A percentile compares a stretch with the other conserved stretches of the same genome.
These are phyloP conservation scores for Agrocybe praecox DNA, from an alignment of 768 basidiomycete genomes.

Conservation along the genomic window DNA sequence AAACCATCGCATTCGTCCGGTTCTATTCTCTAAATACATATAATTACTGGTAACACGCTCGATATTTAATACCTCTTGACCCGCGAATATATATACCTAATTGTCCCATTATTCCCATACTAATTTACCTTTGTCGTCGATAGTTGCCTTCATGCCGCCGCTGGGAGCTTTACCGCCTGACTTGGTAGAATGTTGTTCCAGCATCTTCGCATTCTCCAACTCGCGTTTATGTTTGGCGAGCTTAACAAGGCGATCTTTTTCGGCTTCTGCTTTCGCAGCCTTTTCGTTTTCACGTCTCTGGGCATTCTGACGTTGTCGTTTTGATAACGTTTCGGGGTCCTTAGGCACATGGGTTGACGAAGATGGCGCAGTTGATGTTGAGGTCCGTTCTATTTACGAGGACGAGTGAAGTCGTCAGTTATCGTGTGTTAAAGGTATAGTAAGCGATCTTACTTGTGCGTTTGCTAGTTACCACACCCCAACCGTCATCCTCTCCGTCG, in stretches of 20 bases:
- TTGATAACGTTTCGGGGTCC: slow-evolving; percentile 53
- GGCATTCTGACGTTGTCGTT: slow-evolving; percentile 73
- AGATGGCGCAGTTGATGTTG: not conserved
- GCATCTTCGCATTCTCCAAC: slow-evolving; percentile 54
- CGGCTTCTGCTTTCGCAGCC: slow-evolving; percentile 55
- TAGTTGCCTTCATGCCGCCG: slow-evolving; percentile 65
- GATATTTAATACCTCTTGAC: not conserved
- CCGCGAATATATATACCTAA: slow-evolving; percentile 8
- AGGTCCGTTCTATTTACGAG: slow-evolving; percentile 13
- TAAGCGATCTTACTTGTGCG: slow-evolving; percentile 38
- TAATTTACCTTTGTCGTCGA: slow-evolving; percentile 57
- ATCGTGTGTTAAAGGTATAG: not conserved
- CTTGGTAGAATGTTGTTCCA: slow-evolving; percentile 40
- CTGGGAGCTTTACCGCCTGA: slow-evolving; percentile 36
- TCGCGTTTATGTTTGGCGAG: slow-evolving; percentile 64
- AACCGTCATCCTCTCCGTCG: slow-evolving; percentile 76
- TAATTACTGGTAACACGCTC: not conserved
- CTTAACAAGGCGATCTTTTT: slow-evolving; percentile 48
- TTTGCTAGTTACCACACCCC: slow-evolving; percentile 74
- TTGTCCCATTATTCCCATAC: slow-evolving; percentile 51
- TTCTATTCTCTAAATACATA: not conserved
- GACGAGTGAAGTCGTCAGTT: not conserved
- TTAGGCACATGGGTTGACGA: slow-evolving; percentile 21
- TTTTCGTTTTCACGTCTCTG: slow-evolving; percentile 60
- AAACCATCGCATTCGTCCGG: not conserved